Evolutionary conservation across 495 filamentous ascomycete species (phyloP).

Genomic region (Aspergillus sclerotiicarbonarius): DNA sequence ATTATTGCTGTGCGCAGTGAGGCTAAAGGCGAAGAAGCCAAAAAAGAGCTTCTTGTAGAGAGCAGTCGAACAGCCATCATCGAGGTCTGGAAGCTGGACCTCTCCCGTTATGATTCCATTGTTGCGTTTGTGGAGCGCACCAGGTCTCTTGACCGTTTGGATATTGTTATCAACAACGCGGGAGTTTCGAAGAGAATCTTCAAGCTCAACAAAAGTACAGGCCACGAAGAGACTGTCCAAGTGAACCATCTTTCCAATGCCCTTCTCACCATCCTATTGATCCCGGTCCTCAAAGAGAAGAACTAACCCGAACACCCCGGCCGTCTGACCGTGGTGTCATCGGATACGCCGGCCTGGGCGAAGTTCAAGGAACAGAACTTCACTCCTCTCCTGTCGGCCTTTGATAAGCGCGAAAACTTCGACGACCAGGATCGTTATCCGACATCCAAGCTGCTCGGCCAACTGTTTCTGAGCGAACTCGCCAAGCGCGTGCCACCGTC

Average conservation of each 20-base stretch:
- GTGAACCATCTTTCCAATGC: slow-evolving; percentile 45
- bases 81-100: slow-evolving; percentile 52
- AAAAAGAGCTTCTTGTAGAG: slow-evolving; percentile 25
- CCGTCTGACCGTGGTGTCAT: slow-evolving; percentile 6
- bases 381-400: slow-evolving; percentile 1
- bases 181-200: slow-evolving; percentile 38
- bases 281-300: slow-evolving; percentile 4
- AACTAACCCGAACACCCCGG: background rate
- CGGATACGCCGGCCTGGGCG: slow-evolving; percentile 11
- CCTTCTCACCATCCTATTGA: background rate
- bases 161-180: slow-evolving; percentile 55
- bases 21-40: slow-evolving; percentile 40
- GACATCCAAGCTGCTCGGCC: slow-evolving; percentile 20
- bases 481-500: slow-evolving; percentile 1
- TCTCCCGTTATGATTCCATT: slow-evolving; percentile 45
- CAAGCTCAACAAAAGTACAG: slow-evolving; percentile 30
- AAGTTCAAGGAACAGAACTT: slow-evolving; percentile 11
- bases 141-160: slow-evolving; percentile 36
- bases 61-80: slow-evolving; percentile 27
- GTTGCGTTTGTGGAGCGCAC: slow-evolving; percentile 34
- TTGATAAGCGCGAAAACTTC: slow-evolving; percentile 6
- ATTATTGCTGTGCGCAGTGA: slow-evolving; percentile 49
- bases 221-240: slow-evolving; percentile 35
- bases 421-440: slow-evolving; percentile 14
- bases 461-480: slow-evolving; percentile 20